Evolutionary conservation across 495 filamentous ascomycete species (phyloP), one percentile per base, ranked within the genome.

Genomic region (Lineolata rhizophorae): DNA sequence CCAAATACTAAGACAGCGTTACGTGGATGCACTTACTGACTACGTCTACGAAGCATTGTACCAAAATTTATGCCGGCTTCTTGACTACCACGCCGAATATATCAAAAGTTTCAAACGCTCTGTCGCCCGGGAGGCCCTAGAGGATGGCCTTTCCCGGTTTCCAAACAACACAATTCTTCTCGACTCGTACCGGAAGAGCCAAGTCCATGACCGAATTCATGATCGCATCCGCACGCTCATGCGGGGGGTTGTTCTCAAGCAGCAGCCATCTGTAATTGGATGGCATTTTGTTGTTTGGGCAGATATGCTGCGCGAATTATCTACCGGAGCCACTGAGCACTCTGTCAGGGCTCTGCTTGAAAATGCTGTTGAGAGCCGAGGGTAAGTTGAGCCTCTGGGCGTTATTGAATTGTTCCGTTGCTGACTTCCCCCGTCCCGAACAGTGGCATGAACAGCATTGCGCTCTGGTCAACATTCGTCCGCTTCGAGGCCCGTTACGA

Each of bases 101-200:
- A 54, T 48, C 27, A 41, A 55, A 20, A 56, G 66, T 4, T 76
- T 75, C 53, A 69, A 66, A 38, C 74, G 78, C 8, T 47, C 61
- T 2, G 49, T 61, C 14, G 45, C 92, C 31, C 73, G 76, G 22
- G 44, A 56, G 13, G 45, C 65, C 3, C 57, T 93, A 2, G 40
- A 53, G 4, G 46, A 64, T 18, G 72, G 70, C 38, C 50, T 87
- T 19, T 32, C 37, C 3, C 41, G 56, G 8, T 91, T 76, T 50
- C 82, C 82, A 0, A 55, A 62, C 18, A 93, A 92, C 55, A 79
- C 73, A 1, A 62, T 82, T 21, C 74, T 93, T 39, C 62, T 85
- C 31, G 54, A 63, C 11, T 55, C 84, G 10, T 73, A 72, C 47
- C 57, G 64, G 6, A 36, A 29, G 0, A 46, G 45, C 15, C 42